Base-by-base conservation (phyloP, 129 eudicot genomes). In the Smallanthus sonchifolius region DNA sequence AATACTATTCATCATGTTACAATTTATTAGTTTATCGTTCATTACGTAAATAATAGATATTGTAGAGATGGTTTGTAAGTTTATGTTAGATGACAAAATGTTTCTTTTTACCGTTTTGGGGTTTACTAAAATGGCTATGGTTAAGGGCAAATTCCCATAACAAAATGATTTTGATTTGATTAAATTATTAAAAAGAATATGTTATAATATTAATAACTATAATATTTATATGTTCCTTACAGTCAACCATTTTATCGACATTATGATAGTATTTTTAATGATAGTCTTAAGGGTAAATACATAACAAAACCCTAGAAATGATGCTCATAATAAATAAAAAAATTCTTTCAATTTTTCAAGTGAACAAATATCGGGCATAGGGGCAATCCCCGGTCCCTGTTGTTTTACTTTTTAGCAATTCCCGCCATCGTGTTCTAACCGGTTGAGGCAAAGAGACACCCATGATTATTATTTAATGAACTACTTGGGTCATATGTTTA, bases 401-500 rank as follows among this genome's bases (percentile, higher is more conserved):
- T 72, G 52, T 72, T 57, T 60, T 57, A 72, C 67, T 72, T 72
- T 71, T 13, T 38, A 15, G 76, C 65, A 30, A 69, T 28, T 47
- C 44, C 61, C 45, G 38, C 45, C 37, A 20, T 34, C 8, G 7
- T 15, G 2, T 42, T 42, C 7, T 6, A 72, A 42, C 39, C 10
- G 42, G 54, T 40, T 20, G 56, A 57, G 56, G 68, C 69, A 74
- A 68, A 69, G 60, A 69, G 66, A 80, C 80, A 80, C 72, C 71
- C 72, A 75, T 80, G 67, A 74, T 75, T 80, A 59, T 80, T 45
- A 44, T 34, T 65, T 67, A 40, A 48, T 57, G 40, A 77, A 10
- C 75, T 68, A 75, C 36, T 52, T 52, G 81, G 84, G 81, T 65
- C 84, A 69, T 68, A 57, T 52, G 69, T 77, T 77, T 77, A 77